Evolutionary conservation across 805 yeast genomes (phyloP).

Genomic region (Clavispora asparagi): DNA sequence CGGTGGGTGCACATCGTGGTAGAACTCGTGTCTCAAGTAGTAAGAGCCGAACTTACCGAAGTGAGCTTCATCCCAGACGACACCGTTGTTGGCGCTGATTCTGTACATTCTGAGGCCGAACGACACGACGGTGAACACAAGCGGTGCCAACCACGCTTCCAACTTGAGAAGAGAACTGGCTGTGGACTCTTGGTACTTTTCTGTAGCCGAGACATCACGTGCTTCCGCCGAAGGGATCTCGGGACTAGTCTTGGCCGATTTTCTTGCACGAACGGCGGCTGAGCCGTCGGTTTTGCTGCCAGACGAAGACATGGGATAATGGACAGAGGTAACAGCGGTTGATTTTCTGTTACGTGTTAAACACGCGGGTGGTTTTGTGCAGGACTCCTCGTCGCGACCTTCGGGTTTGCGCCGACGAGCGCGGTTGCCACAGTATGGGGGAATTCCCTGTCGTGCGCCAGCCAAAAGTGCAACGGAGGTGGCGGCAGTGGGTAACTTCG

Average conservation of each 20-base stretch:
- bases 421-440: too few species aligned
- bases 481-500: too few species aligned
- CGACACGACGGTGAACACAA: constrained; percentile 61
- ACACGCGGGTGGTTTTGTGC: not conserved
- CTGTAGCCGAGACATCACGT: constrained; percentile 11
- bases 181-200: constrained; percentile 13
- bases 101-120: constrained; percentile 71
- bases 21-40: constrained; percentile 72
- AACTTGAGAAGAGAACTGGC: constrained; percentile 19
- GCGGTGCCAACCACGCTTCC: constrained; percentile 47
- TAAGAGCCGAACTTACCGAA: constrained; percentile 84
- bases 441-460: too few species aligned
- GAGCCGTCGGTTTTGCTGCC: constrained; percentile 8
- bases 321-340: not conserved
- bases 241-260: not conserved
- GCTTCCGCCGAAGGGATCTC: not conserved
- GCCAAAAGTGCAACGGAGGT: too few species aligned
- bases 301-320: constrained; percentile 13
- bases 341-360: constrained; percentile 2
- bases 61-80: constrained; percentile 90
- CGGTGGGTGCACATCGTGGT: constrained; percentile 86
- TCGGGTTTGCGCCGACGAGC: not conserved
- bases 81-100: constrained; percentile 61
- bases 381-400: not conserved
- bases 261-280: constrained; percentile 4